Conservation (phyloP, 306 rosid species). For the Cicer cuneatum region DNA sequence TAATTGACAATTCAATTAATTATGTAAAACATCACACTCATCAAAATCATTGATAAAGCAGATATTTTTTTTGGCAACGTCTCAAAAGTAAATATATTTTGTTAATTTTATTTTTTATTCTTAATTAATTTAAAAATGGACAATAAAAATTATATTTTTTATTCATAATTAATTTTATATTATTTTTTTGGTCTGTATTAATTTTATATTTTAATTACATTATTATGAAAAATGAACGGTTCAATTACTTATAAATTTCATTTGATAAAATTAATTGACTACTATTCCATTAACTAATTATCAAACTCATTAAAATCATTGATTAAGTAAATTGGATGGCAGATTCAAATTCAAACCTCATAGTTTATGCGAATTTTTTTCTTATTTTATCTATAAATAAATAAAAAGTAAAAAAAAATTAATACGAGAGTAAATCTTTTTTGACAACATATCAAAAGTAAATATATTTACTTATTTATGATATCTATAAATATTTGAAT, state of each 20-base stretch:
- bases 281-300: background rate
- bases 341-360: too few relatives aligned
- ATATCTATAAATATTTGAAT: background rate
- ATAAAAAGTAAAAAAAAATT: too few relatives aligned
- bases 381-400: too few relatives aligned
- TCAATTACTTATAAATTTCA: background rate
- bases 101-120: too few relatives aligned
- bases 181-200: too few relatives aligned
- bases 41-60: background rate
- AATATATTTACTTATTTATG: background rate
- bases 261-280: background rate
- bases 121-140: too few relatives aligned
- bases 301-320: background rate
- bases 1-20: background rate
- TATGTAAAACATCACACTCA: background rate
- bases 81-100: too few relatives aligned
- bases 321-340: too few relatives aligned
- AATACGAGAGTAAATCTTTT: background rate
- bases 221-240: background rate
- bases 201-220: background rate
- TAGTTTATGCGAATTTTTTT: too few relatives aligned
- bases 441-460: background rate
- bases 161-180: too few relatives aligned
- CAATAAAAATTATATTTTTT: too few relatives aligned
- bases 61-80: too few relatives aligned